These are phyloP conservation scores for Fusarium acutatum DNA, from an alignment of 2,329 filamentous ascomycete genomes.

Conservation along the genomic window DNA sequence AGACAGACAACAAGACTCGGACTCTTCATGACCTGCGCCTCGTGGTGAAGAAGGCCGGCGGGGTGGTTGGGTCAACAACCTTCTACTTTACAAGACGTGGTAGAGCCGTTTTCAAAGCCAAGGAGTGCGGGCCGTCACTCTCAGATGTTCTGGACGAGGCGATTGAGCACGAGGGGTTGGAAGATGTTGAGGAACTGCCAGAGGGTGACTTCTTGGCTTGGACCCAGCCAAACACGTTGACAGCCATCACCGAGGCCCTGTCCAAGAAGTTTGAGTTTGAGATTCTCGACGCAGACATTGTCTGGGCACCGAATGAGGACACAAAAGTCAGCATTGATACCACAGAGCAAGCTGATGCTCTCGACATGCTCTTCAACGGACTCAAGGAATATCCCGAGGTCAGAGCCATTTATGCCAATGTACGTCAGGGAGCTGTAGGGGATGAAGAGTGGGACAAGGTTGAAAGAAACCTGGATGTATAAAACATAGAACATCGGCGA, in stretches of 20 bases:
- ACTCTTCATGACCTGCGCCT: constrained; percentile 76
- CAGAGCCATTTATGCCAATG: constrained; percentile 82
- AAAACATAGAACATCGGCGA: constrained; percentile 34
- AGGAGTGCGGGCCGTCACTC: constrained; percentile 62
- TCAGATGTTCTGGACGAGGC: constrained; percentile 82
- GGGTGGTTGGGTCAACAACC: constrained; percentile 74
- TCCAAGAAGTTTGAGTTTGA: constrained; percentile 70
- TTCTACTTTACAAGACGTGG: constrained; percentile 90
- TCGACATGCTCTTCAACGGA: constrained; percentile 67
- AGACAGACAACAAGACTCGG: constrained; percentile 82
- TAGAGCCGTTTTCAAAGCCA: constrained; percentile 71
- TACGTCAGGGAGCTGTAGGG: constrained; percentile 57
- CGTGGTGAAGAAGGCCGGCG: constrained; percentile 76
- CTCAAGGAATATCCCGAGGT: constrained; percentile 76
- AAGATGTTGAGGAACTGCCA: constrained; percentile 73
- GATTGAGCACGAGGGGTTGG: constrained; percentile 80
- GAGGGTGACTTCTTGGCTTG: constrained; percentile 74
- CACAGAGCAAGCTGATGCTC: constrained; percentile 60
- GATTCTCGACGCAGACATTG: constrained; percentile 78
- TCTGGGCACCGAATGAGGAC: constrained; percentile 86
- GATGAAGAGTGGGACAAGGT: constrained; percentile 65
- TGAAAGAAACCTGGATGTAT: constrained; percentile 62
- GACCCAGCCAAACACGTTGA: constrained; percentile 48
- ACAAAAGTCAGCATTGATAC: constrained; percentile 72
- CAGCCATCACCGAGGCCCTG: constrained; percentile 56